These are phyloP conservation scores for Codiaeum variegatum DNA, from an alignment of 441 rosid species.

Conservation along the genomic window DNA sequence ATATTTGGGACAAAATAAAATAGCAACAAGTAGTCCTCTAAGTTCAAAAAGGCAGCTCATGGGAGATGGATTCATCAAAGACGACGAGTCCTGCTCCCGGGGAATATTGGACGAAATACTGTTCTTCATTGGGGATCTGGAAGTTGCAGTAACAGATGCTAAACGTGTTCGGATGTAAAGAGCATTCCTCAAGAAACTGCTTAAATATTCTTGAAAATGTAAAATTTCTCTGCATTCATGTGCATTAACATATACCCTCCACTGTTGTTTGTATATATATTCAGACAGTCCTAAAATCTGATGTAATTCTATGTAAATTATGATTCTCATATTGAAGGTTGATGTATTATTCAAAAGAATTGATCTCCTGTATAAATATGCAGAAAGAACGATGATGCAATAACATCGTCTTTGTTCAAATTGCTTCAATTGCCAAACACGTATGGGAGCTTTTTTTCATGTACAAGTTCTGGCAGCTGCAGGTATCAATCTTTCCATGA, in stretches of 20 bases:
- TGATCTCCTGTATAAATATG: not conserved
- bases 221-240: not conserved
- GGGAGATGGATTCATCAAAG: conserved; percentile 12
- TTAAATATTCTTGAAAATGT: not conserved
- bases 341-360: not conserved
- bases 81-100: conserved; percentile 22
- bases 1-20: conserved; percentile 37
- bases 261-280: not conserved
- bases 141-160: conserved; percentile 44
- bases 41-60: conserved; percentile 5
- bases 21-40: not conserved
- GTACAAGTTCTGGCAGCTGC: too few species aligned
- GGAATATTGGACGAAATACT: conserved; percentile 46
- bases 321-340: not conserved
- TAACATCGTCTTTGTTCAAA: too few species aligned
- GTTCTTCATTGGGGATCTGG: conserved; percentile 54
- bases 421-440: too few species aligned
- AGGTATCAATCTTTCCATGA: too few species aligned
- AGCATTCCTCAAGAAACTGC: not conserved
- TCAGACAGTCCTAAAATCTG: not conserved
- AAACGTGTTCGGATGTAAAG: conserved; percentile 30
- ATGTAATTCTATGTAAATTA: not conserved
- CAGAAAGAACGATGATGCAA: too few species aligned
- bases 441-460: too few species aligned
- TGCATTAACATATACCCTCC: not conserved